Evolutionary conservation across 1,139 yeast genomes (phyloP), one percentile per base, ranked within the genome.

Genomic region (Trichomonascaceae sp.): DNA sequence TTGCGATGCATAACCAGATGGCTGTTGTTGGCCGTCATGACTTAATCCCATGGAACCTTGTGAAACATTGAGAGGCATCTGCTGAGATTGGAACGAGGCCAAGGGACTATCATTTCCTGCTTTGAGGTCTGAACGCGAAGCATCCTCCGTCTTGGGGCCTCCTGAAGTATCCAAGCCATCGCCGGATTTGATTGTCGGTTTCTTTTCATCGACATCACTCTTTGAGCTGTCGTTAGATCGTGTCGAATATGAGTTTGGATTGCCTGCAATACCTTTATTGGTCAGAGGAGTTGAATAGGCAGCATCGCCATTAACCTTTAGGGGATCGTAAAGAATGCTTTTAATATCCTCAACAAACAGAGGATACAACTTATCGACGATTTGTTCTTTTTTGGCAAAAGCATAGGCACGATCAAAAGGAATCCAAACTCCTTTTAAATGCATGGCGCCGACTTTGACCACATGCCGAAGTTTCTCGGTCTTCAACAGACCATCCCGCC

Each of bases 401-500:
- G 85, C 84, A 52, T 85, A 74, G 1, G 96, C 97, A 55, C 96
- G 75, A 58, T 90, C 96, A 69, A 87, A 88, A 0, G 98, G 96
- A 59, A 91, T 88, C 97, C 97, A 90, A 46, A 90, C 97, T 52
- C 97, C 98, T 70, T 90, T 90, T 63, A 90, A 76, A 69, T 89
- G 96, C 96, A 90, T 90, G 7, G 95, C 85, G 3, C 98, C 98
- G 61, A 87, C 86, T 70, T 90, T 90, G 53, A 90, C 96, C 47
- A 91, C 97, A 67, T 87, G 90, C 51, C 96, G 78, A 30, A 83
- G 81, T 65, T 87, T 86, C 69, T 90, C 96, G 56, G 87, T 81
- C 71, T 90, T 90, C 58, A 90, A 74, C 59, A 91, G 87, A 10
- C 97, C 97, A 70, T 90, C 98, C 61, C 98, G 78, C 60, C 95